Evolutionary conservation across 2,329 filamentous ascomycete species (phyloP).

Genomic region (Verticillium longisporum): DNA sequence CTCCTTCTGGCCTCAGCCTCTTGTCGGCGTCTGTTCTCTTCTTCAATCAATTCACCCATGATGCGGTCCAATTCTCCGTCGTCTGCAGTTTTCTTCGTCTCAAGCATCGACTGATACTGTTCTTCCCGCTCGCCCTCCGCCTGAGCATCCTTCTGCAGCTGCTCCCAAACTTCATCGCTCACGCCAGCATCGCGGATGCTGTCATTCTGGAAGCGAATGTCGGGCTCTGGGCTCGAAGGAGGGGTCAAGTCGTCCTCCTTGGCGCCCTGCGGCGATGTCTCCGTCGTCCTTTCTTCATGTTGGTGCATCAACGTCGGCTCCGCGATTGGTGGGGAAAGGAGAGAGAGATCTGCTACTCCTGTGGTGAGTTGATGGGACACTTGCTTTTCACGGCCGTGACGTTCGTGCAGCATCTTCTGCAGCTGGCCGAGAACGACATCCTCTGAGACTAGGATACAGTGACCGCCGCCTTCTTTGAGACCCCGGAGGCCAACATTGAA

Average conservation of each 20-base stretch:
- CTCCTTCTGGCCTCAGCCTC: constrained; percentile 34
- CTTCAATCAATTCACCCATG: constrained; percentile 25
- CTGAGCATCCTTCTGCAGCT: constrained; percentile 45
- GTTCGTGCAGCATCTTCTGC: constrained; percentile 15
- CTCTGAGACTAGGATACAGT: constrained; percentile 13
- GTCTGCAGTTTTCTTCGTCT: constrained; percentile 19
- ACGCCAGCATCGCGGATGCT: constrained; percentile 47
- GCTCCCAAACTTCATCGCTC: constrained; percentile 52
- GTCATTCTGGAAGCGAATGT: background rate
- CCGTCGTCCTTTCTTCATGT: background rate
- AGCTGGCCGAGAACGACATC: constrained; percentile 10
- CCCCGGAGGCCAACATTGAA: constrained; percentile 32
- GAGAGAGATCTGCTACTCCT: background rate
- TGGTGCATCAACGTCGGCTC: background rate
- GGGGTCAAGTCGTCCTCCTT: background rate
- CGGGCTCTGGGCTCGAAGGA: background rate
- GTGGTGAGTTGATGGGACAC: background rate
- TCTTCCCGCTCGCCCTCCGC: constrained; percentile 28
- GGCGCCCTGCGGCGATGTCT: background rate
- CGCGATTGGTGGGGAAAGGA: background rate
- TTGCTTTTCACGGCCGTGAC: background rate
- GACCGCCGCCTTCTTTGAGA: background rate
- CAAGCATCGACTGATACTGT: constrained; percentile 25
- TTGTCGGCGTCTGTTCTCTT: constrained; percentile 28
- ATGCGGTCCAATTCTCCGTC: constrained; percentile 26